Evolutionary conservation across 179 eudicot species (phyloP), one percentile per base, ranked within the genome.

Genomic region (Amaranthus tricolor): DNA sequence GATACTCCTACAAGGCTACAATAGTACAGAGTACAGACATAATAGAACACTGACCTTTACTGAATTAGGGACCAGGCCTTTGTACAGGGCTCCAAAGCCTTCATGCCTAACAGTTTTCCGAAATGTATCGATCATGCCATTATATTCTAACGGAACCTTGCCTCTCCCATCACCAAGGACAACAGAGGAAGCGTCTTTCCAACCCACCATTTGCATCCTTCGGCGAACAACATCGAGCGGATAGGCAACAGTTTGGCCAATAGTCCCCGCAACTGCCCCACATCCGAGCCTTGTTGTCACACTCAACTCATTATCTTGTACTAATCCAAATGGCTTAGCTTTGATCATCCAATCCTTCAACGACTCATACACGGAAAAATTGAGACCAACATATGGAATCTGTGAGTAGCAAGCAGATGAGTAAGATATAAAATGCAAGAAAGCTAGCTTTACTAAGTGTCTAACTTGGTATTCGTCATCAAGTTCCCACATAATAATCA

Each of bases 151-250:
- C 14, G 89, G 75, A 20, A 88, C 89, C 74, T 86, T 84, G 20
- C 51, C 15, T 78, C 86, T 85, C 21, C 91, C 93, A 55, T 85
- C 92, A 71, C 97, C 93, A 9, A 88, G 78, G 60, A 93, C 78
- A 62, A 93, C 79, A 9, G 93, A 82, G 10, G 91, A 81, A 52
- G 97, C 98, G 72, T 85, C 80, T 75, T 76, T 88, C 97, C 98
- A 93, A 24, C 98, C 98, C 53, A 87, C 91, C 97, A 93, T 93
- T 77, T 93, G 97, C 98, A 93, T 93, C 76, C 97, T 88, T 62
- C 98, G 84, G 45, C 98, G 93, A 45, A 91, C 81, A 45, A 93
- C 95, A 76, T 91, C 95, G 62, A 93, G 85, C 44, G 97, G 98
- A 82, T 93, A 91, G 66, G 97, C 97, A 76, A 93, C 88, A 64